phyloP scores from a whole-genome alignment of 2,329 filamentous ascomycete species.

The Sarocladium oryzae region DNA sequence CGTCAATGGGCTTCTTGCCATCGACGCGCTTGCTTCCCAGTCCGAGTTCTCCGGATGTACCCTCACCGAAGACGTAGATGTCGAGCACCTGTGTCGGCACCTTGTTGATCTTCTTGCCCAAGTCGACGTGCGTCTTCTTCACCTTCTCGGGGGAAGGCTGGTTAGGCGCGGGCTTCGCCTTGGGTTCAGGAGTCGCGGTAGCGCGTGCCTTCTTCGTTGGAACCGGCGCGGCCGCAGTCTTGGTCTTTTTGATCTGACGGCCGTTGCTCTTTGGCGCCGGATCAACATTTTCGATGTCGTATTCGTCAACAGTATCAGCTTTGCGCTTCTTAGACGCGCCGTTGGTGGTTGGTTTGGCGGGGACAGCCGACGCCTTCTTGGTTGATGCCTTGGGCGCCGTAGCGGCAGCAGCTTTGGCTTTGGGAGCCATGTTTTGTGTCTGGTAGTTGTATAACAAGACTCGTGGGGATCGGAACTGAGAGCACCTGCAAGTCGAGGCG shows the following conservation, averaged over 20 bases:
- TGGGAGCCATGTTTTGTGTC: conserved; percentile 22
- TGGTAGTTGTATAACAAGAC: background rate
- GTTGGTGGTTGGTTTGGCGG: conserved; percentile 30
- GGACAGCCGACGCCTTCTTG: conserved; percentile 17
- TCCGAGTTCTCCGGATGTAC: conserved; percentile 74
- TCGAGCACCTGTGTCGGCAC: conserved; percentile 59
- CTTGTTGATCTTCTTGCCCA: conserved; percentile 66
- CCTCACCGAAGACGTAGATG: conserved; percentile 76
- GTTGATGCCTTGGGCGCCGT: conserved; percentile 17
- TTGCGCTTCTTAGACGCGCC: conserved; percentile 22
- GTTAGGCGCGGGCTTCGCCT: conserved; percentile 15
- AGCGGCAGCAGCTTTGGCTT: conserved; percentile 20
- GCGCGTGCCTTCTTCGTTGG: conserved; percentile 16
- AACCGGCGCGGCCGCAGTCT: background rate
- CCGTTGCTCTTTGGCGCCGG: conserved; percentile 10
- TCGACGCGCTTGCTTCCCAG: conserved; percentile 62
- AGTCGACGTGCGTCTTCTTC: conserved; percentile 20
- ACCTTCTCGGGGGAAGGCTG: conserved; percentile 18
- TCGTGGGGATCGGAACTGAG: background rate
- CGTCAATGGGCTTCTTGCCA: conserved; percentile 58
- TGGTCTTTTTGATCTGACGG: conserved; percentile 9
- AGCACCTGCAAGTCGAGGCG: background rate
- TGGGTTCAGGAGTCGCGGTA: conserved; percentile 13
- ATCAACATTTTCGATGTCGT: conserved; percentile 10
- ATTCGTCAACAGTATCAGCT: conserved; percentile 13